Conservation (phyloP, 306 rosid species). For the Sechiopsis laciniata region DNA sequence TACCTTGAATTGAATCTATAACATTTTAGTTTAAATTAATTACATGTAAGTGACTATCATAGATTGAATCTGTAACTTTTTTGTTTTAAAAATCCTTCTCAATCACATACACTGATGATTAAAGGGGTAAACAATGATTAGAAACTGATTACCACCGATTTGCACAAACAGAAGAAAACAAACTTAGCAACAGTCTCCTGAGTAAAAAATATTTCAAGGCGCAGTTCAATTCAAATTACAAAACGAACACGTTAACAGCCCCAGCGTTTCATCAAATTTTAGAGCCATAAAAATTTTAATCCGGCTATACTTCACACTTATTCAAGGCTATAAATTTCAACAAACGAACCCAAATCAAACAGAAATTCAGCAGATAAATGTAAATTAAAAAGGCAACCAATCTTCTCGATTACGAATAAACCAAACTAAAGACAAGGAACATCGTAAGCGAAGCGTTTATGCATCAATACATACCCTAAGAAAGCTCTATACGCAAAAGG, state of each 20-base stretch:
- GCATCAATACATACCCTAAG: slow-evolving; percentile 40
- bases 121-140: background rate
- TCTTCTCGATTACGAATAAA: background rate
- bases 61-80: too few relatives aligned
- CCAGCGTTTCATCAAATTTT: slow-evolving; percentile 11
- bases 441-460: background rate
- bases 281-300: background rate
- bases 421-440: background rate
- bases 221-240: background rate
- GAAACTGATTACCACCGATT: background rate
- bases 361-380: background rate
- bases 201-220: background rate
- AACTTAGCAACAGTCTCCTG: background rate
- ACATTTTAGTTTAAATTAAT: too few relatives aligned
- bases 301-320: slow-evolving; percentile 2
- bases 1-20: too few relatives aligned
- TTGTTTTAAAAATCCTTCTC: too few relatives aligned
- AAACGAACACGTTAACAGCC: background rate
- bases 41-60: too few relatives aligned
- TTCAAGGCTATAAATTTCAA: slow-evolving; percentile 6
- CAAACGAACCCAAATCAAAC: background rate
- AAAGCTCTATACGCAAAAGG: slow-evolving; percentile 50
- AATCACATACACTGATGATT: too few relatives aligned
- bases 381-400: background rate
- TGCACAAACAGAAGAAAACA: slow-evolving; percentile 1